These are phyloP conservation scores for Colletotrichum sublineola DNA, from an alignment of 2,329 filamentous ascomycete species.

Conservation along the genomic window DNA sequence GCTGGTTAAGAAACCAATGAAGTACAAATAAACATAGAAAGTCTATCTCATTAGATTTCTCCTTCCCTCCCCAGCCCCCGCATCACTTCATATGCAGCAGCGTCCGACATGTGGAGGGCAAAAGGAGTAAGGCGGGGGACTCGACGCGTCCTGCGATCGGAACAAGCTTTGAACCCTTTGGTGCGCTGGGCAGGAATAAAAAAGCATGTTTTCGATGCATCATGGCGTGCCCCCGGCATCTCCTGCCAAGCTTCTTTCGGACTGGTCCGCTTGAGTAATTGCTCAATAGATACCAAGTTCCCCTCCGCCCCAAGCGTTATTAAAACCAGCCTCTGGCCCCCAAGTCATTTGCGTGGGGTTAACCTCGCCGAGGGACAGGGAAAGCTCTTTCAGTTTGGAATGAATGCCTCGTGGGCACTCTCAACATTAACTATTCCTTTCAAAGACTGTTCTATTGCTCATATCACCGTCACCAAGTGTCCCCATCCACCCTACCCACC, in stretches of 20 bases:
- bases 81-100: not conserved
- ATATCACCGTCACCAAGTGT: constrained; percentile 12
- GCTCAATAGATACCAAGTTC: not conserved
- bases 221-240: not conserved
- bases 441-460: constrained; percentile 28
- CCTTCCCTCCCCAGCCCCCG: not conserved
- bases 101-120: not conserved
- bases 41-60: not conserved
- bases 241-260: not conserved
- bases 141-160: not conserved
- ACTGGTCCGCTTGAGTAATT: not conserved
- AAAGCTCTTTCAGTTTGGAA: not conserved
- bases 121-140: too few species aligned
- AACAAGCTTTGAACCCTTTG: not conserved
- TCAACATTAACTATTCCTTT: constrained; percentile 33
- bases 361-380: not conserved
- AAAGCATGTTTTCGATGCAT: not conserved
- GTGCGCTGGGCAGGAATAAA: not conserved
- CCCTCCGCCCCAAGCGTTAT: not conserved
- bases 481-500: constrained; percentile 2
- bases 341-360: not conserved
- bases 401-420: constrained; percentile 23
- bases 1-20: not conserved
- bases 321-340: not conserved
- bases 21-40: not conserved